These are phyloP conservation scores for Saitozyma podzolica DNA, from an alignment of 768 basidiomycete genomes.

Conservation along the genomic window DNA sequence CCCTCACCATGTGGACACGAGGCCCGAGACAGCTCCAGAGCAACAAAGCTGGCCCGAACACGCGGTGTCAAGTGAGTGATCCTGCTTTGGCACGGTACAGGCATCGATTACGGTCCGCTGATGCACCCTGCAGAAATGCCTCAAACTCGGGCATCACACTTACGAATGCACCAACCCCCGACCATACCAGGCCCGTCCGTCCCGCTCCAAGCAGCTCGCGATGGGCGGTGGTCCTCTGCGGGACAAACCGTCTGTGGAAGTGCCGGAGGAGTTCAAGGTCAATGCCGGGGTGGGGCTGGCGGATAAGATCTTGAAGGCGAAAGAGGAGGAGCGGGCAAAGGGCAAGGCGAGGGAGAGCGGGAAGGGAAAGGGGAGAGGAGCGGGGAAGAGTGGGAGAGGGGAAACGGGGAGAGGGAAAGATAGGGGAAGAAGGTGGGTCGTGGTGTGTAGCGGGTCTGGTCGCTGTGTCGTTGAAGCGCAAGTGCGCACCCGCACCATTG, in stretches of 20 bases:
- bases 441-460: neutral
- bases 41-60: slow-evolving; percentile 36
- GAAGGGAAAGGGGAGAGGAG: slow-evolving; percentile 13
- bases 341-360: slow-evolving; percentile 14
- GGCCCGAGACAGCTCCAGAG: slow-evolving; percentile 30
- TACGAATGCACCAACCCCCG: slow-evolving; percentile 81
- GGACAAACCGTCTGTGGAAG: slow-evolving; percentile 74
- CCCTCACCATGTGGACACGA: slow-evolving; percentile 20
- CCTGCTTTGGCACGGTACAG: neutral
- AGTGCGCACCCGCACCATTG: slow-evolving; percentile 3
- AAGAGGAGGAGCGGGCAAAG: slow-evolving; percentile 65
- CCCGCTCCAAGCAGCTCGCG: slow-evolving; percentile 79
- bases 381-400: slow-evolving; percentile 13
- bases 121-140: slow-evolving; percentile 37
- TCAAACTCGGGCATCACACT: slow-evolving; percentile 74
- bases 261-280: slow-evolving; percentile 86
- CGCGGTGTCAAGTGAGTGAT: slow-evolving; percentile 39
- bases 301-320: slow-evolving; percentile 76
- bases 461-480: neutral
- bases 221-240: slow-evolving; percentile 65
- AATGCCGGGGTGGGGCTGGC: slow-evolving; percentile 71
- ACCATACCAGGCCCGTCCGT: slow-evolving; percentile 85
- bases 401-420: neutral
- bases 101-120: neutral
- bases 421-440: slow-evolving; percentile 10